Evolutionary conservation across 2,329 filamentous ascomycete genomes (phyloP).

Genomic region (Elsinoe batatas): DNA sequence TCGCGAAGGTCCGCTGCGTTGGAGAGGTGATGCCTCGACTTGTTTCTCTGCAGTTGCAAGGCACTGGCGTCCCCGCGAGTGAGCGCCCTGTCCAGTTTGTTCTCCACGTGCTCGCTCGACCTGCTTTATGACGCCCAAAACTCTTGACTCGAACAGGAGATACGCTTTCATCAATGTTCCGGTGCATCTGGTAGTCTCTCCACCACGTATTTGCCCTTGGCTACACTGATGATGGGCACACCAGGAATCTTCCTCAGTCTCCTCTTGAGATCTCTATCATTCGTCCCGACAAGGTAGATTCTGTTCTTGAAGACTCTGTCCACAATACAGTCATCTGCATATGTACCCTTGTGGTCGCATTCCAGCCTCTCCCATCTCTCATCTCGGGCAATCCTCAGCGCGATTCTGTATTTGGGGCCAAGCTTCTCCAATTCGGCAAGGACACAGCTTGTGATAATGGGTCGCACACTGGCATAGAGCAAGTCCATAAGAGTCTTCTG

Average conservation of each 20-base stretch:
- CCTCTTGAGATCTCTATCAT: slow-evolving; percentile 71
- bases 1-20: too few relatives aligned
- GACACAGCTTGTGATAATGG: slow-evolving; percentile 75
- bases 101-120: neutral
- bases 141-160: neutral
- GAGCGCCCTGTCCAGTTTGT: too few relatives aligned
- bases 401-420: slow-evolving; percentile 78
- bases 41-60: too few relatives aligned
- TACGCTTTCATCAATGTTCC: slow-evolving; percentile 41
- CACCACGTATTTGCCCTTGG: slow-evolving; percentile 85
- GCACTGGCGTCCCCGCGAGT: too few relatives aligned
- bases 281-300: slow-evolving; percentile 43
- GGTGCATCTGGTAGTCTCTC: slow-evolving; percentile 82
- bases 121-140: neutral
- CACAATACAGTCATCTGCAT: slow-evolving; percentile 70
- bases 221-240: slow-evolving; percentile 69
- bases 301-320: slow-evolving; percentile 37
- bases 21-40: too few relatives aligned
- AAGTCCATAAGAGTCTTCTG: slow-evolving; percentile 88
- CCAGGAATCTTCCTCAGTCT: slow-evolving; percentile 73
- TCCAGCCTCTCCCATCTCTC: slow-evolving; percentile 76
- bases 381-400: slow-evolving; percentile 75
- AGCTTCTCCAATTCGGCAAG: slow-evolving; percentile 84
- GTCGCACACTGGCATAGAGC: slow-evolving; percentile 81
- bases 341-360: slow-evolving; percentile 84